phyloP scores from a whole-genome alignment of 495 filamentous ascomycete genomes.

The Articulospora tetracladia region DNA sequence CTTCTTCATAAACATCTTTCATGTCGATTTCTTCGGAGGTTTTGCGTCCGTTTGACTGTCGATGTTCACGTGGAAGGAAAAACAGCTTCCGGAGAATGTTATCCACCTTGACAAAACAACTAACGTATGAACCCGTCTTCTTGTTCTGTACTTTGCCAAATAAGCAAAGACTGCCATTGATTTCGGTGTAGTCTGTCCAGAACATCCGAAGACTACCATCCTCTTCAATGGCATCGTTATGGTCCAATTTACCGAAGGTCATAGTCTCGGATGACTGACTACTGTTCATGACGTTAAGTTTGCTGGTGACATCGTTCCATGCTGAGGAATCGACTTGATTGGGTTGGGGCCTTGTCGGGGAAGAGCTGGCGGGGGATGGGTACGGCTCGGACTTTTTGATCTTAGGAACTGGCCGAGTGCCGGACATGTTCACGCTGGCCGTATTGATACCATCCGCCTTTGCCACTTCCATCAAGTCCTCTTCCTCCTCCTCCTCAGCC shows the following conservation, averaged over 20 bases:
- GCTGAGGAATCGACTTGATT: slow-evolving; percentile 71
- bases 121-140: slow-evolving; percentile 69
- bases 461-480: slow-evolving; percentile 80
- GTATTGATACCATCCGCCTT: slow-evolving; percentile 65
- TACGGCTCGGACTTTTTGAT: slow-evolving; percentile 59
- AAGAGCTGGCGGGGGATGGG: slow-evolving; percentile 70
- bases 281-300: slow-evolving; percentile 76
- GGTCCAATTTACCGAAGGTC: slow-evolving; percentile 71
- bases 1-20: slow-evolving; percentile 85
- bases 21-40: slow-evolving; percentile 82
- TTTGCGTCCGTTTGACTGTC: slow-evolving; percentile 53
- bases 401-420: slow-evolving; percentile 75
- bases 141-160: slow-evolving; percentile 97
- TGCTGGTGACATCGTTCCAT: slow-evolving; percentile 85
- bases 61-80: slow-evolving; percentile 79
- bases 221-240: slow-evolving; percentile 78
- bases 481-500: slow-evolving; percentile 62
- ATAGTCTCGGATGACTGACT: slow-evolving; percentile 56
- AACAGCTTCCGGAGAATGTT: slow-evolving; percentile 90
- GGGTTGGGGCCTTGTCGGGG: slow-evolving; percentile 57
- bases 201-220: slow-evolving; percentile 93
- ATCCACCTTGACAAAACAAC: slow-evolving; percentile 95
- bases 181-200: slow-evolving; percentile 94
- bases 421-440: slow-evolving; percentile 80
- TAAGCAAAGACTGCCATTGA: slow-evolving; percentile 86